These are phyloP conservation scores for Blastocystis sp. DNA, from an alignment of 352 stramenopile species.

Conservation along the genomic window DNA sequence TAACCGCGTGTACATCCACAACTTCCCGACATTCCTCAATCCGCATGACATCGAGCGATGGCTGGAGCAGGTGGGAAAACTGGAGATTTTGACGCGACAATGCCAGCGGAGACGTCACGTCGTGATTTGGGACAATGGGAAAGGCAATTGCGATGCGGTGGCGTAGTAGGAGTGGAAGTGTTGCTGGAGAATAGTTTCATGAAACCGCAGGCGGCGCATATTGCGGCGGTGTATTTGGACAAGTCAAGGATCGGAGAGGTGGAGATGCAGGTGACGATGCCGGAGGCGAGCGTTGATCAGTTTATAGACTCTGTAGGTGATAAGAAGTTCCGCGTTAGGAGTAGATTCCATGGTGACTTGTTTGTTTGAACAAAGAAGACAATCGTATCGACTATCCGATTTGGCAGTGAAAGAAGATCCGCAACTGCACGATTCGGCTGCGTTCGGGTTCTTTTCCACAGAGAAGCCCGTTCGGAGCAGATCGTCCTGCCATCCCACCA, in stretches of 20 bases:
- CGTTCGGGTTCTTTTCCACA: conserved; percentile 51
- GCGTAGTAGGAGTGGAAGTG: neutral
- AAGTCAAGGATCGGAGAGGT: neutral
- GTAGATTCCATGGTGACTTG: neutral
- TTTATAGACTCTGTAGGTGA: neutral
- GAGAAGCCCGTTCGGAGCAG: conserved; percentile 39
- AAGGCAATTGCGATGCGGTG: neutral
- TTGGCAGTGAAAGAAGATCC: conserved; percentile 47
- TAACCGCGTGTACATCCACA: neutral
- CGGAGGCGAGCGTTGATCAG: neutral
- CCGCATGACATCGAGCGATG: neutral
- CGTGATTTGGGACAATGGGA: neutral
- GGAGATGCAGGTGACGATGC: neutral
- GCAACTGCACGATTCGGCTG: conserved; percentile 21
- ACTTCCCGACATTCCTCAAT: neutral
- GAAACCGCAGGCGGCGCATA: neutral
- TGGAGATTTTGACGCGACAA: neutral
- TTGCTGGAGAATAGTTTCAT: neutral
- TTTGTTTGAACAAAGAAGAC: neutral
- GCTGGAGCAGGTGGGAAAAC: neutral
- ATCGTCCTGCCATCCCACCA: conserved; percentile 36
- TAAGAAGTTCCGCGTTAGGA: neutral
- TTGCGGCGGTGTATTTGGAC: neutral
- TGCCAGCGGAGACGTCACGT: neutral
- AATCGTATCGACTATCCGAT: conserved; percentile 11